Evolutionary conservation across 176 grass and related monocot genomes (phyloP), one percentile per base, ranked within the genome.

Genomic region (Carex littledalei): DNA sequence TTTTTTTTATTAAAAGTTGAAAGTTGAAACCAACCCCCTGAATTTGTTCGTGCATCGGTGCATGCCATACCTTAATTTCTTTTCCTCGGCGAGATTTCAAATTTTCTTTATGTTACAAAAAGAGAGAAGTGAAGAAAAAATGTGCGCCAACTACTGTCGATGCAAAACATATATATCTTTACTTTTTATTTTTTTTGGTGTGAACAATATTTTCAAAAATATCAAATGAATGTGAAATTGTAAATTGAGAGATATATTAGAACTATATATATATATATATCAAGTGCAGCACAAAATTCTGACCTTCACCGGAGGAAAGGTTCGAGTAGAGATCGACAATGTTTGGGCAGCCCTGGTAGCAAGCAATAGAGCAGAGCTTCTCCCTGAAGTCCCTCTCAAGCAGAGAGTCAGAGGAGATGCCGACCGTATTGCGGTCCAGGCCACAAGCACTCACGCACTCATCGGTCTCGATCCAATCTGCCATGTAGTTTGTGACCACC

Each of bases 271-370:
- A 17, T 22, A 29, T 29, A 29, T 29, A 29, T 29, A 29, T 54
- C 7, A 52, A 53, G 20, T 26, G 20, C 11, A 54, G 16, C 22
- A 77, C 2, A 21, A 53, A 55, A 54, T 62, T 21, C 47, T 86
- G 5, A 84, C 92, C 89, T 91, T 94, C 87, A 6, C 74, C 89
- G 9, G 92, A 84, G 26, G 87, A 89, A 65, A 91, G 80, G 15
- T 86, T 94, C 4, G 87, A 82, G 87, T 89, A 94, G 66, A 94
- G 92, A 80, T 94, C 79, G 15, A 88, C 14, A 67, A 91, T 84
- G 84, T 91, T 91, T 45, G 87, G 89, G 85, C 92, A 94, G 0
- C 32, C 83, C 18, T 66, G 16, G 45, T 22, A 79, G 88, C 89
- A 94, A 47, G 78, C 87, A 3, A 20, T 3, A n/a, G 92, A 89